Evolutionary conservation across 2,329 filamentous ascomycete species (phyloP), one percentile per base, ranked within the genome.

Genomic region (Paecilomyces formosus): DNA sequence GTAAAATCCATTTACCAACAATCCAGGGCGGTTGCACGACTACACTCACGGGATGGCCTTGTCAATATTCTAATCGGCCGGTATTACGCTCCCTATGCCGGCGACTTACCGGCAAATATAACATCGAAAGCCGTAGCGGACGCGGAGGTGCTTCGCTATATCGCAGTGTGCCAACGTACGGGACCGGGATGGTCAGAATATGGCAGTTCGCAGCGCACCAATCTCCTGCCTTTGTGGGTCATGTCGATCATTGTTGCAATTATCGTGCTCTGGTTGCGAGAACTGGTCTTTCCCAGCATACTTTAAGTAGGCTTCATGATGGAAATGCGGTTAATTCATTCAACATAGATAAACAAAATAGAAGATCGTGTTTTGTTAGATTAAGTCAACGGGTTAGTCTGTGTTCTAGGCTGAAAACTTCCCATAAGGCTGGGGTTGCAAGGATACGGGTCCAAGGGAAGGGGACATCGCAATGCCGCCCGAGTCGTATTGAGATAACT

Each of bases 11-110:
- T 67, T 13, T 65, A 64, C 50, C 11, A 59, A 5, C 53, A 55
- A 2, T 64, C 65, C 1, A 28, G 60, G 26, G 57, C 59, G 11
- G 52, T 61, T 9, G 59, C 55, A 21, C 61, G 66, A 1, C 45
- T 68, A 18, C 64, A 68, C 6, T 60, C 63, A 15, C 60, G 64
- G 4, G 63, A 67, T 31, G 61, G 61, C 6, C 51, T 64, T 30
- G n/a, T 61, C 2, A 64, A 64, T 24, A 57, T 35, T 3, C 6
- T 65, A 1, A 54, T 66, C 33, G 61, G 62, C 6, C 62, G 66
- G 9, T 66, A 64, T 52, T 58, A 60, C 31, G 55, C 54, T n/a
- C 65, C 65, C 3, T 61, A 65, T 53, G 39, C 55, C 2, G 58
- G 54, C 5, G 55, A 63, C 28, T 9, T 61, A 12, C 57, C 61